A percentile compares a stretch with the other conserved stretches of the same genome.
phyloP scores from a whole-genome alignment of 2,329 filamentous ascomycete genomes.

The Stachybotrys echinatus region DNA sequence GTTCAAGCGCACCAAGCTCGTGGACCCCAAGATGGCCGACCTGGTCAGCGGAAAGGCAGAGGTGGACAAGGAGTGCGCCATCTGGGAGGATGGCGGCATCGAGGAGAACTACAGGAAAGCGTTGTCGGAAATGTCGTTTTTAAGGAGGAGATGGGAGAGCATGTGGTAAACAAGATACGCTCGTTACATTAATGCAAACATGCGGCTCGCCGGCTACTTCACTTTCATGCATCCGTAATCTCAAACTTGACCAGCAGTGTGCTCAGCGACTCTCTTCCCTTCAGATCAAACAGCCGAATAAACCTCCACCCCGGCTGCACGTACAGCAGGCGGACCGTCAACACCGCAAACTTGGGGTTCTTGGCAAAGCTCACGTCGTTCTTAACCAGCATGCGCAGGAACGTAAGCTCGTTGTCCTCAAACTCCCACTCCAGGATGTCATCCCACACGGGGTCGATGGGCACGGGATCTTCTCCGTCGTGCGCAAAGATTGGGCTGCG shows the following conservation, averaged over 20 bases:
- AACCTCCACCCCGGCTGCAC: conserved; percentile 55
- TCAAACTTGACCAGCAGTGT: conserved; percentile 58
- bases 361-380: conserved; percentile 57
- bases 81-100: not conserved
- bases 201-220: not conserved
- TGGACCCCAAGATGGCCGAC: conserved; percentile 53
- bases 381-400: conserved; percentile 61
- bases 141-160: not conserved
- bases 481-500: conserved; percentile 53
- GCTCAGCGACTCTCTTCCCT: conserved; percentile 58
- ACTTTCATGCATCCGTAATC: conserved; percentile 34
- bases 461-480: conserved; percentile 50
- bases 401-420: conserved; percentile 60
- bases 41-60: conserved; percentile 27
- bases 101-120: not conserved
- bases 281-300: conserved; percentile 59
- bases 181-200: too few relatives aligned
- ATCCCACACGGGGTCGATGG: conserved; percentile 61
- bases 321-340: conserved; percentile 56
- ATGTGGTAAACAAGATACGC: not conserved
- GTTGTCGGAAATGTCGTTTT: not conserved
- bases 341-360: conserved; percentile 58
- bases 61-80: not conserved
- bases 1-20: conserved; percentile 51
- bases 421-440: conserved; percentile 64